Evolutionary conservation across 495 filamentous ascomycete species (phyloP), one percentile per base, ranked within the genome.

Genomic region (Daldinia loculata): DNA sequence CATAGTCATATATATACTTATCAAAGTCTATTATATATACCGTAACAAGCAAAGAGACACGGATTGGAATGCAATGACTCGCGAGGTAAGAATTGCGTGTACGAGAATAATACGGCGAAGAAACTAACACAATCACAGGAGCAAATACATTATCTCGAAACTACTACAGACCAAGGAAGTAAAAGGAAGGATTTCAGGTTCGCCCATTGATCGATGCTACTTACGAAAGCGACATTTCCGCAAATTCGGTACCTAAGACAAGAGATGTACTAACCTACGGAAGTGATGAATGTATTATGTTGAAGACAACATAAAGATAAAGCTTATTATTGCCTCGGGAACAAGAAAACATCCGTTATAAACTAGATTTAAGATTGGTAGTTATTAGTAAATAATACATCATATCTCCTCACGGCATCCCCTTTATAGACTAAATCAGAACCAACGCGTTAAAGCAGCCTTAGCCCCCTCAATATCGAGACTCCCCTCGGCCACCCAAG

Each of bases 21-120:
- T 87, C 17, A 91, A 90, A 75, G 64, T 77, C 2, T 92, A 89
- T 71, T 93, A 91, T 73, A 77, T 85, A 5, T 83, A 80, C 79
- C 84, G 86, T 15, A 92, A 92, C 68, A 76, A 75, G 62, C 63
- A 70, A 29, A 73, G 76, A 27, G 83, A 79, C 24, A 67, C 24
- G 14, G 82, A 80, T 61, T 86, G 83, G 91, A 81, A 85, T 68
- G 81, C 81, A 2, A 93, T 94, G 91, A 85, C 78, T 11, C 81
- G 80, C 43, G 86, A 86, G 39, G 86, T 93, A 78, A 84, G 85
- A 51, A 29, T 9, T 3, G 5, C 6, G 19, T 2, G 9, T 5
- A 41, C 4, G 19, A 52, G 17, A 6, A n/a, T 43, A 2, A 36
- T 6, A 26, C 11, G 4, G 7, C 4, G 12, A 24, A 48, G 36